Conservation (phyloP, 768 basidiomycete genomes). For the Termitomyces sp. region DNA sequence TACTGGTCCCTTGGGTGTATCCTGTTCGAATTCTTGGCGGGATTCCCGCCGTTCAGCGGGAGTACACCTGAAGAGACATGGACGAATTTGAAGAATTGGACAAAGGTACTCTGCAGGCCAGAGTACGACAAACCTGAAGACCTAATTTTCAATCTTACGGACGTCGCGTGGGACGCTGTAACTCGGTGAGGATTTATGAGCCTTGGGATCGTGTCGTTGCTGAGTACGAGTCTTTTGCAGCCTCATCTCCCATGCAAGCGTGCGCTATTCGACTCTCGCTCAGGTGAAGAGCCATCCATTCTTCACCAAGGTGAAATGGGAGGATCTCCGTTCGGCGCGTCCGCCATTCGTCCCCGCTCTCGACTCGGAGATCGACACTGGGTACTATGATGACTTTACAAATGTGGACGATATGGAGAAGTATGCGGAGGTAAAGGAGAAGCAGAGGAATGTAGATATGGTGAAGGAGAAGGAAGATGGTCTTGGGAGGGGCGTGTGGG, state of each 20-base stretch:
- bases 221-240: conserved; percentile 33
- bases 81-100: conserved; percentile 99
- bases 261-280: conserved; percentile 71
- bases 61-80: conserved; percentile 96
- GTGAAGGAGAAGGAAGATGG: conserved; percentile 87
- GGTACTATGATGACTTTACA: conserved; percentile 92
- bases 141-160: conserved; percentile 92
- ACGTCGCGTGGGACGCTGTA: conserved; percentile 93
- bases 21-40: conserved; percentile 93
- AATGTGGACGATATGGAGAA: conserved; percentile 95
- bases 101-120: conserved; percentile 85
- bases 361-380: conserved; percentile 92
- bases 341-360: conserved; percentile 95
- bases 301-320: conserved; percentile 77
- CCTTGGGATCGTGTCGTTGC: not conserved
- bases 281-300: conserved; percentile 81
- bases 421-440: conserved; percentile 97
- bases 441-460: conserved; percentile 90
- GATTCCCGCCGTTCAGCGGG: conserved; percentile 98
- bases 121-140: conserved; percentile 97
- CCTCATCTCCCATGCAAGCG: conserved; percentile 83
- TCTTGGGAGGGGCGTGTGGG: conserved; percentile 77
- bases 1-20: conserved; percentile 99
- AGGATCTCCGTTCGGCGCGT: conserved; percentile 66
- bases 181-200: conserved; percentile 54